Evolutionary conservation across 371 early-diverging fungal species (phyloP), one percentile per base, ranked within the genome.

Genomic region (Parasitella parasitica): DNA sequence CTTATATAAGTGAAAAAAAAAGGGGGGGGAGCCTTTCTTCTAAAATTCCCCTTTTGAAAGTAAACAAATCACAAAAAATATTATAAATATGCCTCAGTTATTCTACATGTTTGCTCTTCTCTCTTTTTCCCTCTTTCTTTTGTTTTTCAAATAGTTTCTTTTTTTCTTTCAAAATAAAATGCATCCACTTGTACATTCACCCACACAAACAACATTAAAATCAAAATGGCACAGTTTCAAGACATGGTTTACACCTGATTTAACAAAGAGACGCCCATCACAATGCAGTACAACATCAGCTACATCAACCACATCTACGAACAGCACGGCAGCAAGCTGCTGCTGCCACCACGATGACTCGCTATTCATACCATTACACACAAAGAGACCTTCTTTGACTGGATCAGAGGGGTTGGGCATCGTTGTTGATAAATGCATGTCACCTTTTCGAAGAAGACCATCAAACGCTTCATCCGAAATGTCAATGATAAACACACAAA

Each of bases 171-270:
- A 26, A 28, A 28, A 46, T 26, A 16, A 26, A 37, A 62, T 67
- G 52, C 54, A 62, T 41, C 57, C 60, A 38, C 35, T 65, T 43
- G 60, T 61, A 51, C 58, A 57, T 43, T 61, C 62, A 35, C 58
- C 67, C 36, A 61, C 52, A 43, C 36, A 50, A 18, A 56, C 50
- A n/a, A 55, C 46, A 20, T 48, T 61, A n/a, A 69, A 57, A 39
- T 52, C 60, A 30, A 69, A 69, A 30, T 69, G 64, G 64, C 34
- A 36, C n/a, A 37, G 24, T 5, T 53, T 69, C 13, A 64, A 57
- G n/a, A 60, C 51, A 22, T 69, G 69, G 69, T 55, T 69, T 39
- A 61, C 61, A 57, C 69, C 64, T 20, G 69, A 64, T 15, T n/a
- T 61, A 9, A 35, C 41, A 13, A 64, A 64, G 36, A 18, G 69